These are phyloP conservation scores for Tuber indicum DNA, from an alignment of 495 filamentous ascomycete genomes.

Conservation along the genomic window DNA sequence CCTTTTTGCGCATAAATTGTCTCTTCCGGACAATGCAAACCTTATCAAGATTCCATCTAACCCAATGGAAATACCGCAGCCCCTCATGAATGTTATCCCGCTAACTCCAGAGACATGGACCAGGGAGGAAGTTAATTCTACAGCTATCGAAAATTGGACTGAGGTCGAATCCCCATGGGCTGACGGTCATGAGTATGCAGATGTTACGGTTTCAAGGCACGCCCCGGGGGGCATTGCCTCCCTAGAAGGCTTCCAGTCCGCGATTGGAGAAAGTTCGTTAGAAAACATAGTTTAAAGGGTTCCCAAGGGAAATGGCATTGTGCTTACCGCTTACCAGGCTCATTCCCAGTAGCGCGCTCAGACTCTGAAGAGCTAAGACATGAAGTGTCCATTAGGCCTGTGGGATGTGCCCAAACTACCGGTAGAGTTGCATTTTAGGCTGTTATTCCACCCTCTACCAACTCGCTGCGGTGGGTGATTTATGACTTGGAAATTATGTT, in stretches of 20 bases:
- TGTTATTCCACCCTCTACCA: conserved; percentile 14
- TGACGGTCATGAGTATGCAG: neutral
- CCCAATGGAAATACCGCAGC: conserved; percentile 22
- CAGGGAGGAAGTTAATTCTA: neutral
- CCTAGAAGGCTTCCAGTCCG: neutral
- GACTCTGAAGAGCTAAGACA: neutral
- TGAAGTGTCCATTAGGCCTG: neutral
- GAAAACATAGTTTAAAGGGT: neutral
- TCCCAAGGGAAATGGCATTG: neutral
- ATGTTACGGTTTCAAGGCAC: neutral
- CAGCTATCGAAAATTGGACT: neutral
- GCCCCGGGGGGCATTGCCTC: neutral
- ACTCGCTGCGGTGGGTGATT: conserved; percentile 32
- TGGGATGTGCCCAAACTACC: neutral
- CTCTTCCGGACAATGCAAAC: neutral
- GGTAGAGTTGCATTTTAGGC: neutral
- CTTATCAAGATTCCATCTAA: conserved; percentile 26
- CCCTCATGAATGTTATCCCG: conserved; percentile 26
- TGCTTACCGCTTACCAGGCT: neutral
- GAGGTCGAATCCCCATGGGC: neutral
- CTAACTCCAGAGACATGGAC: conserved; percentile 8
- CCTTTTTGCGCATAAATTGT: conserved; percentile 24
- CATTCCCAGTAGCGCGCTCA: neutral
- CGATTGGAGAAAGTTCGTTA: neutral
- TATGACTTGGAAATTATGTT: conserved; percentile 38